Evolutionary conservation across 1,284 basidiomycete genomes (phyloP), one percentile per base, ranked within the genome.

Genomic region (Mycocalia duriaeana): DNA sequence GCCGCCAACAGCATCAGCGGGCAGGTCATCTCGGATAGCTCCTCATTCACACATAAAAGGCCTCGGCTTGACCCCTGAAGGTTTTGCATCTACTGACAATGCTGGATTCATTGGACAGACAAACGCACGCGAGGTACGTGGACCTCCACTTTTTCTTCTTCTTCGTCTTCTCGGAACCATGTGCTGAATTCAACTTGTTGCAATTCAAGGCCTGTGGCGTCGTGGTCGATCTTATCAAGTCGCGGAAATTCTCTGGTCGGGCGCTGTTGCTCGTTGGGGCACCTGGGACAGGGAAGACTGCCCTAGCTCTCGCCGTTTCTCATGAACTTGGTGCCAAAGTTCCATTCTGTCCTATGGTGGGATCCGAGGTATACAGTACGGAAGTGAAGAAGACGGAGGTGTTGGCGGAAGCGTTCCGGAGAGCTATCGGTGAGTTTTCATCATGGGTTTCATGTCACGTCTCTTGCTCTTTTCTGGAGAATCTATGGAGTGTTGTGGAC

Each of bases 311-410:
- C 11, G 95, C 91, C 0, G 81, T 99, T 25, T 88, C 93, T 5
- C 94, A 98, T 55, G 95, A 98, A 61, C 79, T 99, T 0, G 95
- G 95, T 1, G 73, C 80, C 40, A 96, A 97, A 62, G 94, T 98
- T 1, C 95, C 95, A 0, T 99, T 99, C 68, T 98, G 95, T 63
- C 93, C 94, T 1, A 96, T 98, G 90, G 95, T 98, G 20, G 96
- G 94, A 1, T 91, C 86, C 5, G 95, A 99, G 67, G 95, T 99
- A 51, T 99, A 96, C 67, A 92, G 89, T 45, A 85, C 91, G 7
- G 95, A 99, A 68, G 94, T 99, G 47, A 99, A 98, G 75, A 99
- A 99, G 79, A 99, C 95, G 0, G 95, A 99, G 65, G 94, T 98
- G 2, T 73, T 99, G n/a, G 92, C 94, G 50, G 94, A 97, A 67